Evolutionary conservation across 495 filamentous ascomycete species (phyloP), one percentile per base, ranked within the genome.

Genomic region (Astrothelium subdiscretum): DNA sequence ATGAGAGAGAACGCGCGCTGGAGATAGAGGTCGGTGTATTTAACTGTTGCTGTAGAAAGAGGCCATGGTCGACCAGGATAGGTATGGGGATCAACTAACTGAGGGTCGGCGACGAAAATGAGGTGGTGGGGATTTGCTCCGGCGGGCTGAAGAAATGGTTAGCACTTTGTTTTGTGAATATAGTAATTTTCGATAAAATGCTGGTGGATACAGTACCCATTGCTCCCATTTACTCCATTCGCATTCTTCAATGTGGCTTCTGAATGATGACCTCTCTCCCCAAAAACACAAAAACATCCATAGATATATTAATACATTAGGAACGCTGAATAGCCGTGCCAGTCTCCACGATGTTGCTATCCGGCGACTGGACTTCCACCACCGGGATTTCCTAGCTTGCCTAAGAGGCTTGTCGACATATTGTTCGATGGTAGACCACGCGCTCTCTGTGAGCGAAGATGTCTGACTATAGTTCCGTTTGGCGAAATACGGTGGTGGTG

Each of bases 61-160:
- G 90, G 87, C 89, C 92, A 94, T 42, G 94, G 94, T 43, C 95
- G 87, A 57, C 87, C 94, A 20, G 94, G 89, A 71, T 99, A 97
- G 15, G 91, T 94, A 71, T 99, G 94, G 31, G 92, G 90, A 74
- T 99, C 95, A 68, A 96, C 90, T 35, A 99, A 80, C 72, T 99
- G 95, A n/a, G 95, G 95, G 71, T 99, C 95, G 42, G 95, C 92
- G 62, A 99, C 78, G 68, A 99, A 87, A 59, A 87, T 82, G 61
- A 97, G 78, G 70, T 87, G 90, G 74, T 97, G 91, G 1, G 95
- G 95, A 29, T 78, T 81, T 22, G 91, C 90, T 64, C 77, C 82
- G 65, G 77, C 70, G 62, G 90, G 89, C 94, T 96, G 59, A 57
- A 32, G 13, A 65, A 42, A 0, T 18, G 59, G 63, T 64, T n/a